These are phyloP conservation scores for Backusella sp. DNA, from an alignment of 192 early-diverging fungal genomes.

Conservation along the genomic window DNA sequence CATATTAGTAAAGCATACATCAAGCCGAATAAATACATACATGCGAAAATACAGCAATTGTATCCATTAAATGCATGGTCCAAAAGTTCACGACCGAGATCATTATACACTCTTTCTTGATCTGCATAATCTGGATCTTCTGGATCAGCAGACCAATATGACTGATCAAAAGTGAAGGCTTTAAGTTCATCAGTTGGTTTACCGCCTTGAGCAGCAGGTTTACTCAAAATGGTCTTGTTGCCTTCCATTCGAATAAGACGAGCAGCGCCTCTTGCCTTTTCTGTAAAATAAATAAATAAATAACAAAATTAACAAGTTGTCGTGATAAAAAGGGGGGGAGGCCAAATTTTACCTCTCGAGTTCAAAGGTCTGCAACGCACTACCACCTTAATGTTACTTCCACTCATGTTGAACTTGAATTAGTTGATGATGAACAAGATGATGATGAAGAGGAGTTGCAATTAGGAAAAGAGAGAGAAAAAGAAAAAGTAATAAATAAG, in stretches of 20 bases:
- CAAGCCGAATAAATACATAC: conserved; percentile 40
- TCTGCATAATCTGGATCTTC: conserved; percentile 60
- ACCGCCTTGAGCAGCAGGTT: conserved; percentile 40
- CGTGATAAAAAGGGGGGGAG: too few species aligned
- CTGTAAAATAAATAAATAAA: conserved; percentile 27
- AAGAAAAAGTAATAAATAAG: background rate
- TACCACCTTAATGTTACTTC: conserved; percentile 68
- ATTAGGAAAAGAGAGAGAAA: background rate
- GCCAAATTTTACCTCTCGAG: conserved; percentile 49
- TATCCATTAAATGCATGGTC: conserved; percentile 88
- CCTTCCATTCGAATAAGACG: conserved; percentile 71
- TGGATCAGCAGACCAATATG: conserved; percentile 82
- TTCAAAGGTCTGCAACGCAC: conserved; percentile 80
- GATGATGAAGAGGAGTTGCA: conserved; percentile 5
- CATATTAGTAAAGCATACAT: background rate
- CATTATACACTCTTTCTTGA: conserved; percentile 74
- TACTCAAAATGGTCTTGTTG: conserved; percentile 63
- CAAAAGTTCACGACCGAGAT: conserved; percentile 75
- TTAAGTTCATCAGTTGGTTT: conserved; percentile 43
- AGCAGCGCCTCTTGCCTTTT: conserved; percentile 59
- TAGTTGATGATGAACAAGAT: background rate
- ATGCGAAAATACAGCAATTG: conserved; percentile 95
- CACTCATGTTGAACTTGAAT: conserved; percentile 32
- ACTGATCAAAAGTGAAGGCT: conserved; percentile 83
- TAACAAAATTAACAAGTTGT: background rate